Base-by-base conservation (phyloP, 2,329 filamentous ascomycete species). In the Conoideocrella luteorostrata region DNA sequence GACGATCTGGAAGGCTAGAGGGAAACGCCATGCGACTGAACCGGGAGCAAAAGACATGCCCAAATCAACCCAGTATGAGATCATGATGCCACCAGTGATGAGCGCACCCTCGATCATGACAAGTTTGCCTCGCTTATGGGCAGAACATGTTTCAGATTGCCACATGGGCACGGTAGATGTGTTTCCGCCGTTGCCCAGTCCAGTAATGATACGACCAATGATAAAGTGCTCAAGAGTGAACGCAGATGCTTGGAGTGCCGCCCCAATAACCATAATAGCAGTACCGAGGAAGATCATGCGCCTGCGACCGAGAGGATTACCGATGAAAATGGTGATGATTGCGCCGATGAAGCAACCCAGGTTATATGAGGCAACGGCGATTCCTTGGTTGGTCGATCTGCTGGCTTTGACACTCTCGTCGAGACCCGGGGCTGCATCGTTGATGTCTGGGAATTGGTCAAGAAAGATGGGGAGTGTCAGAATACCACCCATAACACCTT, bases 401-500 rank as follows among this genome's bases (percentile, higher is more conserved):
- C 60, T 54, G 26, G 66, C 64, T 39, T 59, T 60, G 43, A 68
- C 56, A 2, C 55, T 42, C 1, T 50, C 26, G 34, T 58, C 56
- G 15, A 64, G 56, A 72, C 71, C 47, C 1, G 48, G 47, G n/a
- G 54, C 56, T 3, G 52, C 72, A 5, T 72, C 63, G 17, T 73
- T 65, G 55, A 52, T 68, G 4, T 74, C 75, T 30, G 78, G 63
- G 61, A 84, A 83, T 55, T 74, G 78, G 2, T 56, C 46, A 15
- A 81, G 67, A 57, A 83, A 82, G 52, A 77, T 65, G 22, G 67
- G 64, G 9, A 90, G 74, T 3, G 84, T 87, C 45, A 91, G 68
- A 50, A 91, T 79, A 45, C 82, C 82, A 36, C 82, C 85, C 73
- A 86, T 88, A 9, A 88, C 82, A 57, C 84, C 81, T 63, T 86